Conservation (phyloP, 2,329 filamentous ascomycete genomes). For the Corynespora cassiicola region DNA sequence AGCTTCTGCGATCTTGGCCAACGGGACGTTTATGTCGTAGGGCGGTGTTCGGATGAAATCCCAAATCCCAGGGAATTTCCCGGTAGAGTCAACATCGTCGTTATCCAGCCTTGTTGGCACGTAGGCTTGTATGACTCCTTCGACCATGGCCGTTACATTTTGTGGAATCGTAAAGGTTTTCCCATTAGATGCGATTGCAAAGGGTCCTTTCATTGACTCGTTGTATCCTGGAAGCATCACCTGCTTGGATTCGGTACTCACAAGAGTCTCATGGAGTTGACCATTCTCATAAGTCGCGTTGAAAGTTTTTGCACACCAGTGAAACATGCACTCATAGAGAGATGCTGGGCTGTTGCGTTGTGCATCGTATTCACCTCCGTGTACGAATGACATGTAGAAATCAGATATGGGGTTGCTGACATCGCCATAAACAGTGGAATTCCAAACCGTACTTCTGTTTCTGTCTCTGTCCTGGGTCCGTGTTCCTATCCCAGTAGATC, state of each 20-base stretch:
- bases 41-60: slow-evolving; percentile 15
- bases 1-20: slow-evolving; percentile 13
- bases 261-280: slow-evolving; percentile 7
- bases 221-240: slow-evolving; percentile 1
- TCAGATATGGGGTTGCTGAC: slow-evolving; percentile 11
- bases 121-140: no score
- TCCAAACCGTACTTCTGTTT: no score
- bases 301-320: slow-evolving; percentile 20
- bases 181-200: no score
- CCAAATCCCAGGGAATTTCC: slow-evolving; percentile 10
- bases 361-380: slow-evolving; percentile 9
- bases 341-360: slow-evolving; percentile 18
- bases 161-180: no score
- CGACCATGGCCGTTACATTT: no score
- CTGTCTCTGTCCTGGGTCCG: no score
- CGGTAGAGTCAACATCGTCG: not conserved
- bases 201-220: slow-evolving; percentile 3
- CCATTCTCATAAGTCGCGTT: slow-evolving; percentile 8
- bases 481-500: no score
- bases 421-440: slow-evolving; percentile 16
- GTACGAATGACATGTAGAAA: slow-evolving; percentile 22
- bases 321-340: slow-evolving; percentile 19
- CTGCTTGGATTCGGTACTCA: slow-evolving; percentile 2
- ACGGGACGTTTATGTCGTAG: slow-evolving; percentile 13
- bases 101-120: no score